A percentile compares a stretch with the other conserved stretches of the same genome.
phyloP scores from a whole-genome alignment of 192 early-diverging fungal species.

The Chytriomyces confervae region DNA sequence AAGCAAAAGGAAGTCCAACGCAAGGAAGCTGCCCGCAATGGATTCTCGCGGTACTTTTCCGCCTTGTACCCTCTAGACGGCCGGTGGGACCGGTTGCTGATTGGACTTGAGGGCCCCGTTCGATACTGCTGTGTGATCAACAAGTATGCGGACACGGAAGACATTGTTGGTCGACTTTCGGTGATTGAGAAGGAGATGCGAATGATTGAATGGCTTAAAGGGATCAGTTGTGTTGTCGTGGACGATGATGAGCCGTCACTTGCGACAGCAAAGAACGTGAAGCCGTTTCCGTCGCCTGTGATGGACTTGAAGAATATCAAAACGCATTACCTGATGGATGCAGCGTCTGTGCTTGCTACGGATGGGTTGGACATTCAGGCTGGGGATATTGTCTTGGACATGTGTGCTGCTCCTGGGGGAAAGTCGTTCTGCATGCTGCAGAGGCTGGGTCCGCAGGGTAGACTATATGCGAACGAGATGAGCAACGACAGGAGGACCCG shows the following conservation, averaged over 20 bases:
- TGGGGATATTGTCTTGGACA: slow-evolving; percentile 43
- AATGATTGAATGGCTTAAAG: background rate
- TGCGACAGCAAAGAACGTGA: background rate
- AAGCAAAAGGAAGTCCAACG: slow-evolving; percentile 20
- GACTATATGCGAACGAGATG: slow-evolving; percentile 52
- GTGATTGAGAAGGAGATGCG: slow-evolving; percentile 18
- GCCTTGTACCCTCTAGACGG: slow-evolving; percentile 10
- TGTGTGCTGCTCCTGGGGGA: slow-evolving; percentile 67
- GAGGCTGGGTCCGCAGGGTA: slow-evolving; percentile 41
- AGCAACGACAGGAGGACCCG: slow-evolving; percentile 48
- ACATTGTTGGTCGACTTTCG: slow-evolving; percentile 15
- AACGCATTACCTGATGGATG: slow-evolving; percentile 49
- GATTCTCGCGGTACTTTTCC: slow-evolving; percentile 30
- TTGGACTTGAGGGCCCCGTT: slow-evolving; percentile 22
- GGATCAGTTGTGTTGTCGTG: slow-evolving; percentile 23
- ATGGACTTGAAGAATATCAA: slow-evolving; percentile 26
- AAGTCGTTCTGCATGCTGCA: slow-evolving; percentile 58
- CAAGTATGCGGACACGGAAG: slow-evolving; percentile 19
- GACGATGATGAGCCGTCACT: slow-evolving; percentile 12
- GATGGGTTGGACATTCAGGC: slow-evolving; percentile 39
- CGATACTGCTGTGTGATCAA: slow-evolving; percentile 39
- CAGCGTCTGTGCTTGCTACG: slow-evolving; percentile 33
- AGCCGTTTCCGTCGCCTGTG: slow-evolving; percentile 36
- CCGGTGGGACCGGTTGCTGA: slow-evolving; percentile 21
- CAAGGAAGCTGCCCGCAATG: slow-evolving; percentile 11